phyloP scores from a whole-genome alignment of 805 yeast species.

The Yarrowia bubula region DNA sequence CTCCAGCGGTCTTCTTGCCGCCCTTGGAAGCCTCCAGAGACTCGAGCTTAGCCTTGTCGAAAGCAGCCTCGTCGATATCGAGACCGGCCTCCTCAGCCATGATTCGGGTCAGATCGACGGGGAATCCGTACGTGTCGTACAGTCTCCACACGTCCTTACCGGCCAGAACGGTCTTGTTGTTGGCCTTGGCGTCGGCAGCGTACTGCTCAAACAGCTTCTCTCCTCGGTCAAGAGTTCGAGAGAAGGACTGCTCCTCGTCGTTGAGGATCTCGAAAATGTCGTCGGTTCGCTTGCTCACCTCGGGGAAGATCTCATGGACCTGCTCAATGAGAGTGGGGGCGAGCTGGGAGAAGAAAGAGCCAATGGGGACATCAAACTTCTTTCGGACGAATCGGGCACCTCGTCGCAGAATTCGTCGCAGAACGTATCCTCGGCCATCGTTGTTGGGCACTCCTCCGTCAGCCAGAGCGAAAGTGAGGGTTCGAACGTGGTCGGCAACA shows the following conservation, averaged over 20 bases:
- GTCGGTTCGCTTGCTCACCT: constrained; percentile 65
- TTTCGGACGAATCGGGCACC: constrained; percentile 97
- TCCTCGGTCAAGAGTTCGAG: constrained; percentile 96
- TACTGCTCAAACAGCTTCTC: constrained; percentile 94
- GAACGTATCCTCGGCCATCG: constrained; percentile 98
- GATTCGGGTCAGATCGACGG: constrained; percentile 93
- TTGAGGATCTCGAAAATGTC: constrained; percentile 85
- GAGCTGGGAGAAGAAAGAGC: constrained; percentile 85
- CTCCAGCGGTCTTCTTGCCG: constrained; percentile 57
- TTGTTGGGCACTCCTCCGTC: constrained; percentile 99
- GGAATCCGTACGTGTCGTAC: constrained; percentile 98
- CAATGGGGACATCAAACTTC: constrained; percentile 93
- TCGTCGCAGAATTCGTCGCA: constrained; percentile 95
- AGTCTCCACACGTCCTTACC: constrained; percentile 98
- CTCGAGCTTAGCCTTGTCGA: constrained; percentile 84
- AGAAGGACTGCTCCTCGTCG: constrained; percentile 94
- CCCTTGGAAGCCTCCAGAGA: constrained; percentile 96
- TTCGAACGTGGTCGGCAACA: constrained; percentile 96
- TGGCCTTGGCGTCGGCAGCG: constrained; percentile 75
- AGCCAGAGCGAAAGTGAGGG: constrained; percentile 90
- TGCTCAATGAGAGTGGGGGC: constrained; percentile 92
- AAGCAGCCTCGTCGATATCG: constrained; percentile 86
- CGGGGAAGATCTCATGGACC: constrained; percentile 88
- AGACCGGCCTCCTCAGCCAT: constrained; percentile 99
- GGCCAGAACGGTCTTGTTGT: constrained; percentile 70